Evolutionary conservation across 2,329 filamentous ascomycete genomes (phyloP), one percentile per base, ranked within the genome.

Genomic region (Diaporthe sp.): DNA sequence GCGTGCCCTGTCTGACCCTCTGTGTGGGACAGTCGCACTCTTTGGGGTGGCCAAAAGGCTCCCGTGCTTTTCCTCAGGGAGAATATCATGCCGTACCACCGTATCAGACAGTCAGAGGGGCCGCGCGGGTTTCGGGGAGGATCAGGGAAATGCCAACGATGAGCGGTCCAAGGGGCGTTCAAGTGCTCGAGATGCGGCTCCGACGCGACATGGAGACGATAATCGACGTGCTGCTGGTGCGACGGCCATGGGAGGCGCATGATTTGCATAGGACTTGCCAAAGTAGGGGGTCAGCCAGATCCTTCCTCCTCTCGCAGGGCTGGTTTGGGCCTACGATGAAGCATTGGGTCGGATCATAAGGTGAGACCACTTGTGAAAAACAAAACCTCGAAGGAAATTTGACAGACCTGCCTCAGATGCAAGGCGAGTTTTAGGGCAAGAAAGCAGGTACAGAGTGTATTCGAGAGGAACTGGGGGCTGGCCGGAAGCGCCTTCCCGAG

Each of bases 1-100:
- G 20, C 42, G 37, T 63, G 47, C 22, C 42, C 58, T 72, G 75
- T 60, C 75, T 68, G 53, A 68, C 72, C 42, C 28, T 68, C 67
- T 28, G 42, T 17, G 75, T 75, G 58, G 58, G 57, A 76, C 67
- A n/a, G 34, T 12, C 8, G 9, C 17, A 31, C 25, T 60, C 65
- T 55, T 53, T 44, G 75, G 58, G 57, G 22, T 17, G 25, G 37
- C 25, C 13, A 57, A 73, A 34, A 44, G 44, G 22, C n/a, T 25
- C 47, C n/a, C 15, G n/a, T 57, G 47, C 47, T 44, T 57, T 42
- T 22, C 28, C 37, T 49, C 49, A 37, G 31, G 37, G n/a, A 31
- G n/a, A 25, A 28, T 10, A 28, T 20, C 25, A 70, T 53, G 31
- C 65, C 42, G 65, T 70, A 22, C 47, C 65, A 70, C 49, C n/a